phyloP scores from a whole-genome alignment of 2,329 filamentous ascomycete genomes.

The Sporothrix variecibatus region DNA sequence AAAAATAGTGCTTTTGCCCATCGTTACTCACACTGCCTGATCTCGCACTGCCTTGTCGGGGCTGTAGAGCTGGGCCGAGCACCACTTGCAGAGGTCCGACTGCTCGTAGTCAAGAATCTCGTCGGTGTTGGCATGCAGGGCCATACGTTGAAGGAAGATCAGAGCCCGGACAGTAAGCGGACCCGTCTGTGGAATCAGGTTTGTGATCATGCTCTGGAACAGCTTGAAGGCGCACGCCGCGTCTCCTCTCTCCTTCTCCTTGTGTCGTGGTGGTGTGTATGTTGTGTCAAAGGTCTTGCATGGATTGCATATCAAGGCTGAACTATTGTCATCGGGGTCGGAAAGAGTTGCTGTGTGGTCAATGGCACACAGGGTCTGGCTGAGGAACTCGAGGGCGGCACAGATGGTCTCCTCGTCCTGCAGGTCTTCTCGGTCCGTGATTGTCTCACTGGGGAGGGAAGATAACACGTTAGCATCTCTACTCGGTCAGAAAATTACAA shows the following conservation, averaged over 20 bases:
- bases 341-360: conserved; percentile 20
- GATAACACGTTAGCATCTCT: too few relatives aligned
- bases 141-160: conserved; percentile 24
- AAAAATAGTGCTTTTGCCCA: neutral
- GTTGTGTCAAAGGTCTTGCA: conserved; percentile 18
- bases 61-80: conserved; percentile 24
- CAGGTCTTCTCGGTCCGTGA: neutral
- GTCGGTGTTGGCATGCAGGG: conserved; percentile 20
- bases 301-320: conserved; percentile 21
- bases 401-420: conserved; percentile 16
- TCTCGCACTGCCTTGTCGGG: conserved; percentile 28
- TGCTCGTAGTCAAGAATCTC: conserved; percentile 28
- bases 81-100: conserved; percentile 28
- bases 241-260: conserved; percentile 17
- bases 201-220: neutral
- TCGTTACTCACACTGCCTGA: conserved; percentile 27
- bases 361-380: conserved; percentile 24
- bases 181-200: conserved; percentile 4
- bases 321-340: conserved; percentile 22
- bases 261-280: neutral
- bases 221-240: neutral
- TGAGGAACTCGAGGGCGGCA: conserved; percentile 21
- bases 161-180: conserved; percentile 27
- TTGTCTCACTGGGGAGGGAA: neutral
- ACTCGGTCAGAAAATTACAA: neutral